Evolutionary conservation across 257 asterid species (phyloP), one percentile per base, ranked within the genome.

Genomic region (Solanum corneliomulleri): DNA sequence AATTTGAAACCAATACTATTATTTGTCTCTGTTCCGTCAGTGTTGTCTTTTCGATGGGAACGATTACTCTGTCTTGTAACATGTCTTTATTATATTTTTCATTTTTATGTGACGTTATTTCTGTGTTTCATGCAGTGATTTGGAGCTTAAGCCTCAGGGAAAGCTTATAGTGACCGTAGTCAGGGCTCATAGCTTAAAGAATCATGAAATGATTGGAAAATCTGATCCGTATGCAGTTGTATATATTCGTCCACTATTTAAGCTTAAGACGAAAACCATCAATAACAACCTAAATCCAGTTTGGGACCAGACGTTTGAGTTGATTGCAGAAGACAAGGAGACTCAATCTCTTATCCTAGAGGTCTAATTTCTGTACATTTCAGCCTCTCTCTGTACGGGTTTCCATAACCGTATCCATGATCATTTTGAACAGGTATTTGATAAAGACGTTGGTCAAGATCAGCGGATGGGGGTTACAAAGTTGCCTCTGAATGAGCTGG

Each of bases 81-180:
- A 44, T 78, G 39, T 78, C 64, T 44, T 42, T 27, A 78, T 78
- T 45, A 27, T 78, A 78, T 25, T 78, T 25, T 78, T 45, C 84
- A 78, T 45, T 15, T 78, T 15, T 25, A 27, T 15, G 41, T 27
- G 35, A 45, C 64, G 41, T 13, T 77, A 37, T 44, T 14, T 77
- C 15, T 44, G 25, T 77, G 35, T 27, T 47, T 18, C 41, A 35
- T 88, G 89, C 97, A 97, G 99, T 91, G 99, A 96, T 13, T 92
- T 97, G 94, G 99, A 97, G 94, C 99, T 97, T 71, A 97, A 96
- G 95, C 99, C 99, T 35, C 98, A 94, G 88, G 99, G 99, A 75
- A 93, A 90, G 89, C 94, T 97, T 74, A 91, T 91, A 31, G 88
- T 96, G 60, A 95, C 96, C 2, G 89, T 97, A 23, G 75, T 91